phyloP scores from a whole-genome alignment of 106 monocot genomes.

The Allium cepa region DNA sequence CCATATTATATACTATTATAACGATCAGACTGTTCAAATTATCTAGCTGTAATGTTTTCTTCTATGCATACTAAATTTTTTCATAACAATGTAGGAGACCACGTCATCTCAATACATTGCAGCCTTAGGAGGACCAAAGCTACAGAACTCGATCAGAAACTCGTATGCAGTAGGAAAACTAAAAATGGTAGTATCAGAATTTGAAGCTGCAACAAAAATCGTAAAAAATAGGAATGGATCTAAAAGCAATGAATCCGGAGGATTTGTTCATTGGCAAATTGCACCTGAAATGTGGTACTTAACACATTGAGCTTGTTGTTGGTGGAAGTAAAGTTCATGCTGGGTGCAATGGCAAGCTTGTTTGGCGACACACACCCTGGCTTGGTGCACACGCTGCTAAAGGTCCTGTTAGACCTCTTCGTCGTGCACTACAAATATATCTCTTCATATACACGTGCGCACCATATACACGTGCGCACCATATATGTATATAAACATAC shows the following conservation, averaged over 20 bases:
- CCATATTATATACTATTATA: background rate
- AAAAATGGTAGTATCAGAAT: conserved; percentile 79
- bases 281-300: conserved; percentile 96
- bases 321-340: too few relatives aligned
- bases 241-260: conserved; percentile 48
- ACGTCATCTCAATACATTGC: too few relatives aligned
- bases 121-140: too few relatives aligned
- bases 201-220: conserved; percentile 73
- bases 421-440: conserved; percentile 87
- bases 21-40: too few relatives aligned
- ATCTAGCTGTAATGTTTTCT: too few relatives aligned
- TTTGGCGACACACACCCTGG: too few relatives aligned
- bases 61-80: too few relatives aligned
- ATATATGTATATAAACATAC: too few relatives aligned
- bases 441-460: background rate
- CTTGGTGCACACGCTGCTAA: too few relatives aligned
- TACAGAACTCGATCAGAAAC: conserved; percentile 63
- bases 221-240: conserved; percentile 45
- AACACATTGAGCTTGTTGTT: too few relatives aligned
- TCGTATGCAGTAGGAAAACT: conserved; percentile 78
- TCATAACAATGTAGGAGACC: too few relatives aligned
- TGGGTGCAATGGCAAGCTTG: conserved; percentile 88
- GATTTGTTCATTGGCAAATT: conserved; percentile 97
- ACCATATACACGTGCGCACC: background rate
- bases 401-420: conserved; percentile 92